A percentile compares a stretch with the other conserved stretches of the same genome.
Evolutionary conservation across 345 rosid genomes (phyloP).

Genomic region (Hypericum perforatum): DNA sequence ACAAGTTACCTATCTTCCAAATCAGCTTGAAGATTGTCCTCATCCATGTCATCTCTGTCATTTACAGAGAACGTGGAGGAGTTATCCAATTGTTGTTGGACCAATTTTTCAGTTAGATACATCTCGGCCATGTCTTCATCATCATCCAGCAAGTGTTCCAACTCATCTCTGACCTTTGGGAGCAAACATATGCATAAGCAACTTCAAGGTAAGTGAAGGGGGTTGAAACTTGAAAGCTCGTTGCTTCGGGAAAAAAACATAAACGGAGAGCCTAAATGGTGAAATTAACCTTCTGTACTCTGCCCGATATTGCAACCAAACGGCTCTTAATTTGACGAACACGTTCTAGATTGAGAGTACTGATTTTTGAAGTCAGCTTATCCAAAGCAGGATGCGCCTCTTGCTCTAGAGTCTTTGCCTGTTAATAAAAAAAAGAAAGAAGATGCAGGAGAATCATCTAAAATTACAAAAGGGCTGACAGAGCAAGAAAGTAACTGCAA

Average conservation of each 20-base stretch:
- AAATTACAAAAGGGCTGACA: not conserved
- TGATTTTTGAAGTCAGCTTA: slow-evolving; percentile 67
- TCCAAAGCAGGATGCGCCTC: slow-evolving; percentile 85
- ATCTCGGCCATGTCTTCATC: slow-evolving; percentile 54
- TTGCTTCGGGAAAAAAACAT: no score
- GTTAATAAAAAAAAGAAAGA: not conserved
- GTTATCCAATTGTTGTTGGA: slow-evolving; percentile 18
- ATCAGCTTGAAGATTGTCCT: slow-evolving; percentile 6
- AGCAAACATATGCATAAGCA: no score
- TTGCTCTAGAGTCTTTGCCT: slow-evolving; percentile 55
- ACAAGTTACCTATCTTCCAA: no score
- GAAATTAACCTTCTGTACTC: slow-evolving; percentile 59
- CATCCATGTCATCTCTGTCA: slow-evolving; percentile 12
- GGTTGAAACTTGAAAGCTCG: no score
- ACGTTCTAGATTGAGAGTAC: slow-evolving; percentile 63
- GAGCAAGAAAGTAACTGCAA: not conserved
- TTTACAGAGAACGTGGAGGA: no score
- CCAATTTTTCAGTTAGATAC: slow-evolving; percentile 41
- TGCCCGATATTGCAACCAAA: slow-evolving; percentile 55
- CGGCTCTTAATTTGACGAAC: slow-evolving; percentile 75
- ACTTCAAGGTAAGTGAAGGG: no score
- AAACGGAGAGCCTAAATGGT: no score
- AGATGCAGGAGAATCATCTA: not conserved
- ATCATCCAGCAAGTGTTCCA: slow-evolving; percentile 52
- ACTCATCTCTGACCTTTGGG: slow-evolving; percentile 44